Percentiles rank a stretch among this genome's conserved stretches.
phyloP scores from a whole-genome alignment of 2,329 filamentous ascomycete species.

The Aspergillus glaucus region DNA sequence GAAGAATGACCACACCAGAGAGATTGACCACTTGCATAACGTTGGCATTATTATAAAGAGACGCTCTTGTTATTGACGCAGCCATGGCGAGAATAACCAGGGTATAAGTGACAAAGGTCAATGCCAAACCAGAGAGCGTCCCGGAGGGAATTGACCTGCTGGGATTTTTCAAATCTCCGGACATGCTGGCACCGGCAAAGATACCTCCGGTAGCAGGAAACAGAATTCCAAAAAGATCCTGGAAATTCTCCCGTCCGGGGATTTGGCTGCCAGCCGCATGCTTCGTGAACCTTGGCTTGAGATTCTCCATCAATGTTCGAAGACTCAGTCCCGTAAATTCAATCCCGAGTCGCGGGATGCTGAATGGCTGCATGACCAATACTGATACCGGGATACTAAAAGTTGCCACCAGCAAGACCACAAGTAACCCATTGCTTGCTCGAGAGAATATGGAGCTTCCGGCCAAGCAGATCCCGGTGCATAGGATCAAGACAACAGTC shows the following conservation, averaged over 20 bases:
- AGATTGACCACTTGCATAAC: slow-evolving; percentile 72
- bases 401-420: slow-evolving; percentile 65
- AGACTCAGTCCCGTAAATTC: slow-evolving; percentile 72
- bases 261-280: slow-evolving; percentile 59
- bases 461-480: slow-evolving; percentile 68
- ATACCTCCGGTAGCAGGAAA: slow-evolving; percentile 65
- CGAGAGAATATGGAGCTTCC: slow-evolving; percentile 75
- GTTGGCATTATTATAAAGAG: slow-evolving; percentile 68
- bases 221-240: slow-evolving; percentile 77
- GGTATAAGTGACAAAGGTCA: slow-evolving; percentile 71
- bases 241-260: slow-evolving; percentile 62
- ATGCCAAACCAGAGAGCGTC: slow-evolving; percentile 69
- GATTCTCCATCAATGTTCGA: slow-evolving; percentile 65
- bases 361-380: slow-evolving; percentile 61
- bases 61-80: slow-evolving; percentile 65
- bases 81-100: slow-evolving; percentile 74
- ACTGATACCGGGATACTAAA: slow-evolving; percentile 79
- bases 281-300: slow-evolving; percentile 60
- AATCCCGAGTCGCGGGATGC: slow-evolving; percentile 55
- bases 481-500: slow-evolving; percentile 63
- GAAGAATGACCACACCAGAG: slow-evolving; percentile 66
- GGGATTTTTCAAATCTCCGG: slow-evolving; percentile 73
- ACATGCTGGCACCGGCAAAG: slow-evolving; percentile 77
- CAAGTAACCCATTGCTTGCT: slow-evolving; percentile 69
- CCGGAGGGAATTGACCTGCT: slow-evolving; percentile 79